A percentile compares a stretch with the other conserved stretches of the same genome.
These are phyloP conservation scores for Pseudozyma sp. DNA, from an alignment of 1,284 basidiomycete species.

Conservation along the genomic window DNA sequence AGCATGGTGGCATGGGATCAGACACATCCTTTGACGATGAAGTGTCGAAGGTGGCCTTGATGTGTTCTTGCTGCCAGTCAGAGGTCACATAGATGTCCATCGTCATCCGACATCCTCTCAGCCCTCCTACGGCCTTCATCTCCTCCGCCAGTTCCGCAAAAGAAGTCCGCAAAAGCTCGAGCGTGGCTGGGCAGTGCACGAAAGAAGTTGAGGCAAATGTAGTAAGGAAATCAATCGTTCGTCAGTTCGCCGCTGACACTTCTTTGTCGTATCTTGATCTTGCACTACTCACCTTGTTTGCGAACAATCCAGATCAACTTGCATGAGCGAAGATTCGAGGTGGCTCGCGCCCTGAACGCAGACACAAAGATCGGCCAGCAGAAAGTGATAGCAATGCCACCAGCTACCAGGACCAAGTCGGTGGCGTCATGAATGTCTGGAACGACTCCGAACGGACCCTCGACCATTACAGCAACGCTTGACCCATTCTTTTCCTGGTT, in stretches of 20 bases:
- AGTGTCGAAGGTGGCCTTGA: neutral
- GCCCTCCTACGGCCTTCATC: conserved; percentile 3
- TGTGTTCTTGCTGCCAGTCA: neutral
- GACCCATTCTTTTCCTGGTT: neutral
- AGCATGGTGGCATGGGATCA: neutral
- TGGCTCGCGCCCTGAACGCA: conserved; percentile 5
- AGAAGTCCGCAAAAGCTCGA: conserved; percentile 15
- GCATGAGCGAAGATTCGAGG: conserved; percentile 15
- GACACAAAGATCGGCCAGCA: conserved; percentile 44
- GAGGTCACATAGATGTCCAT: conserved; percentile 41
- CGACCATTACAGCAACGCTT: conserved; percentile 36
- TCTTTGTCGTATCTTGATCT: neutral
- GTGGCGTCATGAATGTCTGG: conserved; percentile 16
- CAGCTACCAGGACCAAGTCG: conserved; percentile 33
- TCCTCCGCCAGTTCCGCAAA: conserved; percentile 12
- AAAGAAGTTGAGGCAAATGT: neutral
- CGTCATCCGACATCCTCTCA: conserved; percentile 8
- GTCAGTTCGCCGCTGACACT: neutral
- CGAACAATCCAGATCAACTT: conserved; percentile 51
- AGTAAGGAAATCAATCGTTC: neutral
- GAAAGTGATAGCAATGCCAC: conserved; percentile 57
- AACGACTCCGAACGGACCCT: conserved; percentile 46
- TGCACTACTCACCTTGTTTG: conserved; percentile 26
- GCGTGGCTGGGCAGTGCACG: conserved; percentile 6
- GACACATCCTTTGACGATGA: neutral